Conservation (phyloP, 2,329 filamentous ascomycete species). For the Curvularia eragrostidis region DNA sequence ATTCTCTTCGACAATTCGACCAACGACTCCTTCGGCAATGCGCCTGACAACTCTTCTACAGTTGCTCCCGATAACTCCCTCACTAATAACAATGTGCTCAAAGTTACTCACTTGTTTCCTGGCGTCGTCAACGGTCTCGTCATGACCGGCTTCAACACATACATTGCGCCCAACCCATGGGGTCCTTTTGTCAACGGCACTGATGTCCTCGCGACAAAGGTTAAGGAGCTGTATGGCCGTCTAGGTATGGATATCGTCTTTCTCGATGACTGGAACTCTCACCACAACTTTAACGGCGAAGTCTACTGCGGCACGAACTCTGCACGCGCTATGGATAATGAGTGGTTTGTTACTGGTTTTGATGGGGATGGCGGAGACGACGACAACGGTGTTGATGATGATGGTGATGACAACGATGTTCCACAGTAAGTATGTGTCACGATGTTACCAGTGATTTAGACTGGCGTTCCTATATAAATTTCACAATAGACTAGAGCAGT, state of each 20-base stretch:
- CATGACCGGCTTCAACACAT: constrained; percentile 2
- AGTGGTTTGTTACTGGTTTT: not conserved
- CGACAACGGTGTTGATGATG: too few relatives aligned
- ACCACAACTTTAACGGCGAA: constrained; percentile 15
- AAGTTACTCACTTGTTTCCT: not conserved
- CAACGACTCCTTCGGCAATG: not conserved
- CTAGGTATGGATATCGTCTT: constrained; percentile 8
- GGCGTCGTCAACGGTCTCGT: constrained; percentile 1
- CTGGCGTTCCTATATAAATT: too few relatives aligned
- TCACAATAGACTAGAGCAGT: too few relatives aligned
- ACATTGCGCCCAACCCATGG: not conserved
- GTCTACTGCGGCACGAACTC: constrained; percentile 19
- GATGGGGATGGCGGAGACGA: not conserved
- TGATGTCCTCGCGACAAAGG: not conserved
- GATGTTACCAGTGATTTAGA: not conserved
- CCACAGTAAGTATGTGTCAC: not conserved
- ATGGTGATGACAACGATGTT: not conserved
- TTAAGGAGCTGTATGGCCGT: constrained; percentile 7
- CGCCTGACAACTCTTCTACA: not conserved
- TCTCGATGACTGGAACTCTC: constrained; percentile 16
- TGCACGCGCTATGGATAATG: constrained; percentile 3
- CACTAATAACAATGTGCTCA: not conserved
- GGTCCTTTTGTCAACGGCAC: constrained; percentile 5
- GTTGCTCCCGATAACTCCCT: not conserved
- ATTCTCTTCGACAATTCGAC: not conserved